Conservation (phyloP, 768 basidiomycete genomes). For the Crepidotus variabilis region DNA sequence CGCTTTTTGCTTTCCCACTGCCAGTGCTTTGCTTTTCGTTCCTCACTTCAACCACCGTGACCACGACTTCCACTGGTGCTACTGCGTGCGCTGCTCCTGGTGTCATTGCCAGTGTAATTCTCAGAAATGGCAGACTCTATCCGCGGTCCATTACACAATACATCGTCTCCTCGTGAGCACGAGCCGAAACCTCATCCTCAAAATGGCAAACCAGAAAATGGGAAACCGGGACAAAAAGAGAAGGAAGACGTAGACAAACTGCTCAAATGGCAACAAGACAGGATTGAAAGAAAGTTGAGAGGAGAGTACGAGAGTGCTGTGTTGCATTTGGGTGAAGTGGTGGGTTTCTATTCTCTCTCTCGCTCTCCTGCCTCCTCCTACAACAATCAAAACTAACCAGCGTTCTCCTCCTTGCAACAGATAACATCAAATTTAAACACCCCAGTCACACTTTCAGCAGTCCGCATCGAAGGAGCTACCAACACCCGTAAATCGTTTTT, state of each 20-base stretch:
- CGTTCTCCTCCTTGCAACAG: conserved; percentile 41
- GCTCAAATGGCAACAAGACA: conserved; percentile 69
- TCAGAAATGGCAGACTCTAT: neutral
- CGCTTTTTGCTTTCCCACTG: no score
- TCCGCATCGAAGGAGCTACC: conserved; percentile 77
- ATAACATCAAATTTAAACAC: conserved; percentile 64
- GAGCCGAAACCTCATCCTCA: conserved; percentile 51
- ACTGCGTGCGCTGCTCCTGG: no score
- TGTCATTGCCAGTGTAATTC: no score
- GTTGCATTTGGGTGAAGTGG: conserved; percentile 24
- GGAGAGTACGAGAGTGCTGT: conserved; percentile 71
- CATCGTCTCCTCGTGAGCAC: conserved; percentile 50
- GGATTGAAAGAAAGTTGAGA: conserved; percentile 60
- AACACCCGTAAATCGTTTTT: conserved; percentile 81
- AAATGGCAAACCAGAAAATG: no score
- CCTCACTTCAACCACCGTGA: no score
- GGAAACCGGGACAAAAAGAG: conserved; percentile 53
- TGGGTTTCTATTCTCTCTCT: conserved; percentile 11
- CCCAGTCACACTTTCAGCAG: conserved; percentile 65
- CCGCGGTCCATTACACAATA: conserved; percentile 43
- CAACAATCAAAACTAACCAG: no score
- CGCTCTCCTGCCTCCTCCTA: neutral
- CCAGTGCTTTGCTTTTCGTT: no score
- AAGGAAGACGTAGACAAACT: conserved; percentile 54
- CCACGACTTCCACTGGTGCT: no score